Conservation (phyloP, 495 filamentous ascomycete genomes). For the Cryomyces minteri region DNA sequence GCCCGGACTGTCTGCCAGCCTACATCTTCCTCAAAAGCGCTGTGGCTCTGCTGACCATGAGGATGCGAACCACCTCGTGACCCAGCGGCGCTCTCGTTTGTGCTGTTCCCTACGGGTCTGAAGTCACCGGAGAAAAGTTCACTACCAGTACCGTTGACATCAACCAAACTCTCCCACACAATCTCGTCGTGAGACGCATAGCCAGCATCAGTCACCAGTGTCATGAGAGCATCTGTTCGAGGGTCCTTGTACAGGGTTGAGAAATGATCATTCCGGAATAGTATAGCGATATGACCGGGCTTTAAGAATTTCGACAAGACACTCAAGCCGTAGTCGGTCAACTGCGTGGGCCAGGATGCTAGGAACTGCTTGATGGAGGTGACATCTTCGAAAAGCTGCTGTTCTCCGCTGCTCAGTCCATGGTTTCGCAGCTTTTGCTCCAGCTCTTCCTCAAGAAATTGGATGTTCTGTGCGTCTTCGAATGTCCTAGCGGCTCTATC, state of each 20-base stretch:
- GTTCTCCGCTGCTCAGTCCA: slow-evolving; percentile 35
- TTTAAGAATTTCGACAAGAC: slow-evolving; percentile 43
- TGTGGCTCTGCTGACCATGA: slow-evolving; percentile 5
- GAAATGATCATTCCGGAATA: slow-evolving; percentile 97
- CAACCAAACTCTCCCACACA: slow-evolving; percentile 86
- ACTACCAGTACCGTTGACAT: slow-evolving; percentile 65
- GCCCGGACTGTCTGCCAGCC: slow-evolving; percentile 34
- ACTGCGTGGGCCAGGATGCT: slow-evolving; percentile 58
- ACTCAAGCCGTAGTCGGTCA: slow-evolving; percentile 64
- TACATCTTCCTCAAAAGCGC: slow-evolving; percentile 12
- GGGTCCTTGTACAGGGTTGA: slow-evolving; percentile 77
- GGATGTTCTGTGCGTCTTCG: slow-evolving; percentile 76
- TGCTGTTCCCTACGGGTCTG: slow-evolving; percentile 48
- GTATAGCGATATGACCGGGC: slow-evolving; percentile 63
- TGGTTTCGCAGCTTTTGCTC: slow-evolving; percentile 52
- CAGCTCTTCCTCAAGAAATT: slow-evolving; percentile 74
- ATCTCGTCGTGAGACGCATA: slow-evolving; percentile 79
- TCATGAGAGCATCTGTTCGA: slow-evolving; percentile 46
- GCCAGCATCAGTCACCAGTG: slow-evolving; percentile 80
- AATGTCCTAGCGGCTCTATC: slow-evolving; percentile 56
- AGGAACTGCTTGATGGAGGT: slow-evolving; percentile 67
- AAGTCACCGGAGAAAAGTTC: slow-evolving; percentile 88
- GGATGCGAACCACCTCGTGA: not conserved
- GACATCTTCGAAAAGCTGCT: slow-evolving; percentile 59
- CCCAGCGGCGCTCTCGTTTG: not conserved